Percentiles rank a stretch among this genome's conserved stretches.
phyloP scores from a whole-genome alignment of 2,329 filamentous ascomycete genomes.

The Talaromyces piceae region DNA sequence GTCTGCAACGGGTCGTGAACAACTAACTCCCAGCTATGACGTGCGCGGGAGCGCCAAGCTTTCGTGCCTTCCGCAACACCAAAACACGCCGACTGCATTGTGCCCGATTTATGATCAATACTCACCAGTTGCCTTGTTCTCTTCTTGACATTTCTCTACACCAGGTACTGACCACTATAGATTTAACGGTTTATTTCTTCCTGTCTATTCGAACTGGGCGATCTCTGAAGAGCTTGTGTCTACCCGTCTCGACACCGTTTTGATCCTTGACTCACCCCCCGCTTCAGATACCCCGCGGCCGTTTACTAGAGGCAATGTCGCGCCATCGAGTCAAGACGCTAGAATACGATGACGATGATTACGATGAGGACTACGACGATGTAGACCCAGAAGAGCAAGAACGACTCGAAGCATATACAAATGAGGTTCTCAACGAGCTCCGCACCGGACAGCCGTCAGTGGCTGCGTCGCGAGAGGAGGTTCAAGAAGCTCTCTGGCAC shows the following conservation, averaged over 20 bases:
- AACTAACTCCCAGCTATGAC: background rate
- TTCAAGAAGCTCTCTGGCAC: constrained; percentile 87
- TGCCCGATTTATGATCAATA: too few relatives aligned
- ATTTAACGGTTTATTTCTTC: background rate
- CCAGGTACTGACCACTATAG: background rate
- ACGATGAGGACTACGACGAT: constrained; percentile 32
- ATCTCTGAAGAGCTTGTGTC: background rate
- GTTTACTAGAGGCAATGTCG: constrained; percentile 29
- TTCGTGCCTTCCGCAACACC: background rate
- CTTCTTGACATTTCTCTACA: background rate
- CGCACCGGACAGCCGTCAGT: constrained; percentile 52
- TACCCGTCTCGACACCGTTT: background rate
- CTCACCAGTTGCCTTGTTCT: background rate
- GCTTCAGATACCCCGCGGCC: background rate
- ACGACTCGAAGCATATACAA: constrained; percentile 58
- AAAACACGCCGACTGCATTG: too few relatives aligned
- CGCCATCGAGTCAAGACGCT: constrained; percentile 40
- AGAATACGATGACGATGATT: constrained; percentile 36
- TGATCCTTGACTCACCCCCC: background rate
- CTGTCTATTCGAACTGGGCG: background rate
- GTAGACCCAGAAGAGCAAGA: constrained; percentile 40
- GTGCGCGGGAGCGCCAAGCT: background rate
- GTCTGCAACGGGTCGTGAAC: background rate
- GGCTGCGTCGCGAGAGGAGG: constrained; percentile 60
- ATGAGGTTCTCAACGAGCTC: constrained; percentile 59